phyloP scores from a whole-genome alignment of 805 yeast species.

The Metschnikowia lochheadii region DNA sequence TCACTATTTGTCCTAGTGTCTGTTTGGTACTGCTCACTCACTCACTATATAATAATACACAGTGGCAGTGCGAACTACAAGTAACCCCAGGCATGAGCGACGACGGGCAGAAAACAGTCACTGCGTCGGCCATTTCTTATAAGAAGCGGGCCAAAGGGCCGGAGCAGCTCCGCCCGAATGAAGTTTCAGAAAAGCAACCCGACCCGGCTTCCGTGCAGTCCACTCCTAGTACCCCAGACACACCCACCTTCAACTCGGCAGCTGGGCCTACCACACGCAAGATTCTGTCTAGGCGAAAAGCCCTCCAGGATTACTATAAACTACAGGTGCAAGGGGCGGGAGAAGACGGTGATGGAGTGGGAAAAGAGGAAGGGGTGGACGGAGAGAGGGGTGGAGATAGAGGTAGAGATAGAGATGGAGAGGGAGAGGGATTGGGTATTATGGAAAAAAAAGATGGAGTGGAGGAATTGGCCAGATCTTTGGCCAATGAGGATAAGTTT shows the following conservation, averaged over 20 bases:
- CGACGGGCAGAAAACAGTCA: slow-evolving; percentile 4
- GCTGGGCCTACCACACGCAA: slow-evolving; percentile 20
- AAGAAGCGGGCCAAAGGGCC: slow-evolving; percentile 20
- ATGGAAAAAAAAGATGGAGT: neutral
- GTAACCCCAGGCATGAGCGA: neutral
- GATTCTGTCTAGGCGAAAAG: slow-evolving; percentile 37
- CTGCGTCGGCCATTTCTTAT: slow-evolving; percentile 25
- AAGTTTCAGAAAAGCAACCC: too few relatives aligned
- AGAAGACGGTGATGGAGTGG: too few relatives aligned
- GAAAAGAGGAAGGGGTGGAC: neutral
- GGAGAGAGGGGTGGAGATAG: slow-evolving; percentile 1
- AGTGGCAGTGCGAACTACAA: too few relatives aligned
- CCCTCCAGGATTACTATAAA: slow-evolving; percentile 40
- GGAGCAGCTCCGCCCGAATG: neutral
- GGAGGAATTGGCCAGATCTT: neutral
- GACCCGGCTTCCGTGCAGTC: neutral
- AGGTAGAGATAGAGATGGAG: neutral
- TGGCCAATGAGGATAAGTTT: neutral
- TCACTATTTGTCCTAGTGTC: too few relatives aligned
- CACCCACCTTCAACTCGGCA: neutral
- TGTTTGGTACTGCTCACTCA: too few relatives aligned
- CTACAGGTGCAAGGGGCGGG: slow-evolving; percentile 14
- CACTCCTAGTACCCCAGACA: neutral
- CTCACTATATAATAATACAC: too few relatives aligned
- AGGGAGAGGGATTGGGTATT: too few relatives aligned